These are phyloP conservation scores for Pseudogymnoascus sp. DNA, from an alignment of 2,329 filamentous ascomycete genomes.

Conservation along the genomic window DNA sequence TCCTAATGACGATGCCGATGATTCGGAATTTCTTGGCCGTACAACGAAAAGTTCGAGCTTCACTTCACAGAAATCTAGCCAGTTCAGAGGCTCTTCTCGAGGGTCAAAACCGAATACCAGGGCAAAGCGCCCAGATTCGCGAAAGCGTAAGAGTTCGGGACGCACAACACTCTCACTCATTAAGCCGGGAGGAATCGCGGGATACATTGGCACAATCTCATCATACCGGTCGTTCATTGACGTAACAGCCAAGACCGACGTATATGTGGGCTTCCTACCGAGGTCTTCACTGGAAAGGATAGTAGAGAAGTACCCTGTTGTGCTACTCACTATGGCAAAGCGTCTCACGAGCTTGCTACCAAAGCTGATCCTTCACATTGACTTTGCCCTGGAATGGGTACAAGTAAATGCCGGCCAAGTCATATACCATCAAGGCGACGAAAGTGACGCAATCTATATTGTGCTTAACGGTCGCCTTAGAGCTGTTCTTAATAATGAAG, in stretches of 20 bases:
- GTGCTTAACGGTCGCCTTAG: slow-evolving; percentile 89
- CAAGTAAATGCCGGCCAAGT: slow-evolving; percentile 94
- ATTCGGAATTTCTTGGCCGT: slow-evolving; percentile 25
- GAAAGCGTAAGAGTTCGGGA: slow-evolving; percentile 39
- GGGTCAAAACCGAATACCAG: slow-evolving; percentile 18
- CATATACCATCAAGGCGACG: slow-evolving; percentile 86
- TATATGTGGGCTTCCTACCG: slow-evolving; percentile 93
- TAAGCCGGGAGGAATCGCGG: slow-evolving; percentile 88
- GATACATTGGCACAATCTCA: slow-evolving; percentile 89
- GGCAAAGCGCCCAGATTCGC: slow-evolving; percentile 33
- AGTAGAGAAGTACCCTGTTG: slow-evolving; percentile 84
- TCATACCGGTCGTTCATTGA: slow-evolving; percentile 95
- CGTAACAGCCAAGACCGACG: slow-evolving; percentile 94
- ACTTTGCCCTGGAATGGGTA: slow-evolving; percentile 97
- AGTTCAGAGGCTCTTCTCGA: slow-evolving; percentile 34
- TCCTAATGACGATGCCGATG: slow-evolving; percentile 44
- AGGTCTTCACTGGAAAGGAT: slow-evolving; percentile 80
- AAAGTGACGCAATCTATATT: slow-evolving; percentile 97
- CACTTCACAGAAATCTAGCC: slow-evolving; percentile 29
- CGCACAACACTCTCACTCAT: slow-evolving; percentile 78
- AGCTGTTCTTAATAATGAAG: slow-evolving; percentile 72
- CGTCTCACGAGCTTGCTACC: slow-evolving; percentile 83
- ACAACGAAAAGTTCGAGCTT: slow-evolving; percentile 11
- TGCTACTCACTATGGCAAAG: slow-evolving; percentile 93
- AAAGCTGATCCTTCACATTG: slow-evolving; percentile 85